A percentile compares a stretch with the other conserved stretches of the same genome.
These are phyloP conservation scores for Parvularia atlantis DNA, from an alignment of 78 protist genomes.

Conservation along the genomic window DNA sequence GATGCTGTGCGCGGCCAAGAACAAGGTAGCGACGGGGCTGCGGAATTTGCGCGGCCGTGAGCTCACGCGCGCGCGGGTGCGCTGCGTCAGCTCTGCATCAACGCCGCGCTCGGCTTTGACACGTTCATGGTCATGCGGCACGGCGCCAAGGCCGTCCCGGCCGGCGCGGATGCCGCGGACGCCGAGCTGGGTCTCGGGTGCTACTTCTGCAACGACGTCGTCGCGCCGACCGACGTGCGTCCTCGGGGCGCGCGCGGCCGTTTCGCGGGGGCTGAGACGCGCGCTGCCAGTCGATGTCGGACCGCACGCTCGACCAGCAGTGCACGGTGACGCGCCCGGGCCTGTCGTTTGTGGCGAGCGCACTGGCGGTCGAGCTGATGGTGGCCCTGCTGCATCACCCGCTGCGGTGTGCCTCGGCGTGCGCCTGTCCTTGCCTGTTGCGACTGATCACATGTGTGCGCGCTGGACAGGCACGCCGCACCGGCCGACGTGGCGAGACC, in stretches of 20 bases:
- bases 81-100: conserved; percentile 39
- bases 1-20: conserved; percentile 40
- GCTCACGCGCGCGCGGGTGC: too few species aligned
- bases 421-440: too few species aligned
- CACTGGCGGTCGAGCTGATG: conserved; percentile 82
- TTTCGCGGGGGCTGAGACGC: too few species aligned
- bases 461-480: too few species aligned
- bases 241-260: too few species aligned
- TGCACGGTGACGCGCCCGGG: conserved; percentile 98
- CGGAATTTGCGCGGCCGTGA: too few species aligned
- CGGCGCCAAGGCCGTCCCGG: too few species aligned
- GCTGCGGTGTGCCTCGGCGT: too few species aligned
- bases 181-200: conserved; percentile 66
- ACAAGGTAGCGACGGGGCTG: conserved; percentile 31
- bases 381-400: conserved; percentile 78
- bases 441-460: too few species aligned
- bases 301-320: conserved; percentile 95
- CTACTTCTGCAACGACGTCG: conserved; percentile 94
- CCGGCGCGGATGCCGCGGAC: too few species aligned
- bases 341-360: conserved; percentile 63
- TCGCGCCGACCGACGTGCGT: conserved; percentile 80
- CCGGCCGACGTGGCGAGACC: too few species aligned
- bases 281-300: conserved; percentile 55
- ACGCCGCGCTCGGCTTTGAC: conserved; percentile 95
- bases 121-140: conserved; percentile 87